Conservation (phyloP, 768 basidiomycete species). For the Amanita fuliginea region DNA sequence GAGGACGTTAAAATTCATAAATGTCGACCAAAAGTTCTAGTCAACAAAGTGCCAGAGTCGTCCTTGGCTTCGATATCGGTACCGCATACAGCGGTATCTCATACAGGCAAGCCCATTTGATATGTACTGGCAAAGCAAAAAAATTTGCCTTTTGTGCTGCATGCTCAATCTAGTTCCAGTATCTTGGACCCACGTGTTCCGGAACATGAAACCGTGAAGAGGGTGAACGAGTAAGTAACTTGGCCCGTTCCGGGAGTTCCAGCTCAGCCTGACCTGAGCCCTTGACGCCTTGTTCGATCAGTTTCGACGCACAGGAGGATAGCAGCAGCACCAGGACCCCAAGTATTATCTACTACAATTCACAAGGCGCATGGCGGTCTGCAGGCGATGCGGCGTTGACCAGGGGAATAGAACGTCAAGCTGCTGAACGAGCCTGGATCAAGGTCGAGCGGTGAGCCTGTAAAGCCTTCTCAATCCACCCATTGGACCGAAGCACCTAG, state of each 20-base stretch:
- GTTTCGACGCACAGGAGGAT: constrained; percentile 4
- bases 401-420: constrained; percentile 25
- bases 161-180: too few relatives aligned
- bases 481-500: too few relatives aligned
- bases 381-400: constrained; percentile 17
- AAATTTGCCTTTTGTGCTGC: too few relatives aligned
- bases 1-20: too few relatives aligned
- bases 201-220: not conserved
- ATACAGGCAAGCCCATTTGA: constrained; percentile 18
- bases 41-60: constrained; percentile 18
- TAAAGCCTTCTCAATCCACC: constrained; percentile 13
- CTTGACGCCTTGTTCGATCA: not conserved
- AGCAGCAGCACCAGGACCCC: constrained; percentile 5
- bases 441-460: constrained; percentile 34
- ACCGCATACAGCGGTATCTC: constrained; percentile 33
- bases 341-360: constrained; percentile 3
- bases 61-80: constrained; percentile 31
- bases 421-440: constrained; percentile 31
- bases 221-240: constrained; percentile 3
- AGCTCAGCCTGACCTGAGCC: too few relatives aligned
- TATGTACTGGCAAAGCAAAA: too few relatives aligned
- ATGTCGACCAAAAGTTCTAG: too few relatives aligned
- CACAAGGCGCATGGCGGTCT: constrained; percentile 1
- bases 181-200: constrained; percentile 25
- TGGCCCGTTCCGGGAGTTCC: not conserved